phyloP scores from a whole-genome alignment of 2,329 filamentous ascomycete genomes.

The Aspergillus intermedius region DNA sequence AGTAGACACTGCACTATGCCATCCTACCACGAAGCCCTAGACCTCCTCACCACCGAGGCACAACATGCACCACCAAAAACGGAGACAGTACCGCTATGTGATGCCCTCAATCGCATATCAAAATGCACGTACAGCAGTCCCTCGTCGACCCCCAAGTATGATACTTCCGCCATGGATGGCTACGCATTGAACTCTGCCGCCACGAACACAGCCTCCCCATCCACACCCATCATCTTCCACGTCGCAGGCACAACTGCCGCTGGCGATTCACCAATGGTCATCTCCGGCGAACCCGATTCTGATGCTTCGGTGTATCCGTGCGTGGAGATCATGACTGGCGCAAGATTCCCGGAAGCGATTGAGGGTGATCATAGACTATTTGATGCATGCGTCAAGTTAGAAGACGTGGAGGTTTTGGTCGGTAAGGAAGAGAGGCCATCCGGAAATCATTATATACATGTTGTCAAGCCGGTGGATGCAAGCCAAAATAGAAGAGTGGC shows the following conservation, averaged over 20 bases:
- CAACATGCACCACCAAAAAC: not conserved
- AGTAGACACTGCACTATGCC: not conserved
- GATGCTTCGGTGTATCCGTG: constrained; percentile 10
- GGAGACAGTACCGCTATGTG: not conserved
- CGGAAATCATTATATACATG: constrained; percentile 5
- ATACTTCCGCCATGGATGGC: constrained; percentile 27
- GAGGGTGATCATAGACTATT: not conserved
- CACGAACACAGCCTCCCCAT: constrained; percentile 12
- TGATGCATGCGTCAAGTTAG: constrained; percentile 16
- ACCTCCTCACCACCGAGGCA: not conserved
- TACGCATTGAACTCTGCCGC: constrained; percentile 18
- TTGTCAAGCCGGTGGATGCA: constrained; percentile 10
- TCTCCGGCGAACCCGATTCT: not conserved
- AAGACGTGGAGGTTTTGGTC: constrained; percentile 10
- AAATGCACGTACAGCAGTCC: constrained; percentile 1
- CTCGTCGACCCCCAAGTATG: constrained; percentile 15
- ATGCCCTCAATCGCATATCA: not conserved
- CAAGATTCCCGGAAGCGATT: constrained; percentile 16
- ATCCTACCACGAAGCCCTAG: not conserved
- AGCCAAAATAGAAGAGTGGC: constrained; percentile 15
- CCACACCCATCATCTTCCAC: constrained; percentile 12
- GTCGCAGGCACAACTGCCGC: constrained; percentile 14
- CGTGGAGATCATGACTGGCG: constrained; percentile 28
- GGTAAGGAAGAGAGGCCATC: not conserved
- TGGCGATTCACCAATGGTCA: constrained; percentile 8